A percentile compares a stretch with the other conserved stretches of the same genome.
phyloP scores from a whole-genome alignment of 305 asterid species.

The Vinca major region DNA sequence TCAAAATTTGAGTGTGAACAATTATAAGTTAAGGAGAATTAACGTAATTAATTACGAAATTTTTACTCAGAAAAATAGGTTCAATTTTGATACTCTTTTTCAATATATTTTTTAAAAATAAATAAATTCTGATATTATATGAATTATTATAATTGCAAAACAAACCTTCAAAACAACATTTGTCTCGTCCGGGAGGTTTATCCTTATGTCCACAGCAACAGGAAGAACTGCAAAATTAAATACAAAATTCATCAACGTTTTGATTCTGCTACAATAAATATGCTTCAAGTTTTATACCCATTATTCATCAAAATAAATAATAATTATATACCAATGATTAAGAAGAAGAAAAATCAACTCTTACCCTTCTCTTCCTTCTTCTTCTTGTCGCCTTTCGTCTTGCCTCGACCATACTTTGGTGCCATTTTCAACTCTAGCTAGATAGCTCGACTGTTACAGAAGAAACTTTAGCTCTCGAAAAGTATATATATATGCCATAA shows the following conservation, averaged over 20 bases:
- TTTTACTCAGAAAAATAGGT: too few relatives aligned
- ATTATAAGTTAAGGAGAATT: too few relatives aligned
- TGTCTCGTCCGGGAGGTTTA: slow-evolving; percentile 78
- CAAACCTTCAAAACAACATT: slow-evolving; percentile 75
- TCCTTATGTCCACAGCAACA: slow-evolving; percentile 67
- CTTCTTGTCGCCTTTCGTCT: slow-evolving; percentile 88
- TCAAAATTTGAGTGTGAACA: too few relatives aligned
- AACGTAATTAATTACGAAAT: too few relatives aligned
- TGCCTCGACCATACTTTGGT: slow-evolving; percentile 88
- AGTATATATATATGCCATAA: too few relatives aligned
- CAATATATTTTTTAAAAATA: too few relatives aligned
- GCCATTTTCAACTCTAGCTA: slow-evolving; percentile 45
- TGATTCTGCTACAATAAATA: neutral
- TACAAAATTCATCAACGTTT: neutral
- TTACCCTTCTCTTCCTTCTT: slow-evolving; percentile 92
- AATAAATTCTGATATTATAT: too few relatives aligned
- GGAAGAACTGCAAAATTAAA: slow-evolving; percentile 73
- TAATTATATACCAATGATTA: neutral
- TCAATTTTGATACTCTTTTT: too few relatives aligned
- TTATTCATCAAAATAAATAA: too few relatives aligned
- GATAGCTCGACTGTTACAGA: slow-evolving; percentile 17
- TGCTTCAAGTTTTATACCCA: too few relatives aligned
- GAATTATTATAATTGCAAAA: neutral
- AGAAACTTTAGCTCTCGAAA: neutral
- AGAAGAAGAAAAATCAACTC: neutral